Evolutionary conservation across 495 filamentous ascomycete species (phyloP).

Genomic region (Neurospora terricola): DNA sequence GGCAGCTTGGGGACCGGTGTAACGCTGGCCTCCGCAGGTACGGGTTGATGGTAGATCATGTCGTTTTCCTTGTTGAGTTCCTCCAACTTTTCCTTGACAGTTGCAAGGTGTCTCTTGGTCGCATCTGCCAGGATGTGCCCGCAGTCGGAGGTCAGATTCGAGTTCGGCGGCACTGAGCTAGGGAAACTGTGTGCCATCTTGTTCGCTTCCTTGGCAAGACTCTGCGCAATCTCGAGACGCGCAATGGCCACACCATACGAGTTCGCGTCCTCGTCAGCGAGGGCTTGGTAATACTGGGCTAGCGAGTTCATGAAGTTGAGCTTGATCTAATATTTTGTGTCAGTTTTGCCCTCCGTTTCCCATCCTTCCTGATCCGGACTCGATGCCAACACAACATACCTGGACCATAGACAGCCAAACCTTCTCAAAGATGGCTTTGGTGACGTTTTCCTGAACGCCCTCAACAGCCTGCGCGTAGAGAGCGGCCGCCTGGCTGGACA

Average conservation of each 20-base stretch:
- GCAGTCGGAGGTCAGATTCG: slow-evolving; percentile 75
- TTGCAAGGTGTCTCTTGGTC: slow-evolving; percentile 68
- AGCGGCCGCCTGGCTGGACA: slow-evolving; percentile 81
- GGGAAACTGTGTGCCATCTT: slow-evolving; percentile 74
- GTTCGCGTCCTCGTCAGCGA: slow-evolving; percentile 80
- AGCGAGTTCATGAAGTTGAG: slow-evolving; percentile 73
- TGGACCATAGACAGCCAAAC: slow-evolving; percentile 84
- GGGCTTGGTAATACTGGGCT: slow-evolving; percentile 88
- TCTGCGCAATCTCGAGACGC: slow-evolving; percentile 72
- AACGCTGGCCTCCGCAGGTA: slow-evolving; percentile 75
- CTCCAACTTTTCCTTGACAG: slow-evolving; percentile 67
- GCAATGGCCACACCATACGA: slow-evolving; percentile 82
- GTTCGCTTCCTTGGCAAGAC: slow-evolving; percentile 61
- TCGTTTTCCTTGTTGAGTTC: slow-evolving; percentile 88
- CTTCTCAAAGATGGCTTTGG: slow-evolving; percentile 87
- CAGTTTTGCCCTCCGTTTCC: neutral
- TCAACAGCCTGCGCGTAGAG: slow-evolving; percentile 82
- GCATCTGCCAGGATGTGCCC: slow-evolving; percentile 64
- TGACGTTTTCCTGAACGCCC: slow-evolving; percentile 85
- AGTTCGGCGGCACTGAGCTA: slow-evolving; percentile 61
- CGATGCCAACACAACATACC: slow-evolving; percentile 28
- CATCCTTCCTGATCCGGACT: neutral
- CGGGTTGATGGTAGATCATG: slow-evolving; percentile 91
- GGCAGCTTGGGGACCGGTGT: slow-evolving; percentile 79
- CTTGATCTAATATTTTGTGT: slow-evolving; percentile 52